Percentiles rank a stretch among this genome's conserved stretches.
phyloP scores from a whole-genome alignment of 1,139 yeast genomes.

The Zhuliangozyma blackwelliae region DNA sequence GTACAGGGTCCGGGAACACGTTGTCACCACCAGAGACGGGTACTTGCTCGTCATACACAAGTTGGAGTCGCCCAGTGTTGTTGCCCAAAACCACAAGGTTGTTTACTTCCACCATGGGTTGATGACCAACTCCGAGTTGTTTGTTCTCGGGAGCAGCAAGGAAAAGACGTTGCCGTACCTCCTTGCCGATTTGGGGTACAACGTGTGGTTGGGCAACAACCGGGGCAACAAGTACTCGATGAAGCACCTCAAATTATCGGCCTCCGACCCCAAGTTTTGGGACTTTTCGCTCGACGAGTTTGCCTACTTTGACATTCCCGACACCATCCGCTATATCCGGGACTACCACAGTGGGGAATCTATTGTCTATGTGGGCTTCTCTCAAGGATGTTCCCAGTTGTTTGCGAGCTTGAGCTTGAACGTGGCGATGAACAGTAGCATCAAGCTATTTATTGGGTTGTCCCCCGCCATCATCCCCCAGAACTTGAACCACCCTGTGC shows the following conservation, averaged over 20 bases:
- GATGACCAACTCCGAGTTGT: slow-evolving; percentile 43
- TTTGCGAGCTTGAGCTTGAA: slow-evolving; percentile 39
- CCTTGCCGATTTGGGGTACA: slow-evolving; percentile 29
- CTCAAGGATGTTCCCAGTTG: slow-evolving; percentile 46
- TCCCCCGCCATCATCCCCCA: slow-evolving; percentile 46
- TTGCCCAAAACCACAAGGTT: slow-evolving; percentile 10
- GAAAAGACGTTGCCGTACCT: slow-evolving; percentile 28
- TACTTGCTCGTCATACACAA: slow-evolving; percentile 41
- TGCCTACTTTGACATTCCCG: slow-evolving; percentile 80
- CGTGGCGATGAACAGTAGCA: slow-evolving; percentile 29
- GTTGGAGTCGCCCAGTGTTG: slow-evolving; percentile 13
- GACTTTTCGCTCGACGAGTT: slow-evolving; percentile 82
- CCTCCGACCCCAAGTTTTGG: slow-evolving; percentile 61
- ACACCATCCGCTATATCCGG: slow-evolving; percentile 58
- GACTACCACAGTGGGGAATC: slow-evolving; percentile 10
- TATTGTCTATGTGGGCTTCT: slow-evolving; percentile 39
- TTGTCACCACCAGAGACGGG: slow-evolving; percentile 49
- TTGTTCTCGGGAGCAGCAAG: slow-evolving; percentile 35
- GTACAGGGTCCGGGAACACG: slow-evolving; percentile 66
- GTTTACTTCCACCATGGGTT: slow-evolving; percentile 48
- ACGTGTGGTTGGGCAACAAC: slow-evolving; percentile 36
- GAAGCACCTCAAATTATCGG: slow-evolving; percentile 29
- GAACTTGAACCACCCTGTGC: slow-evolving; percentile 35
- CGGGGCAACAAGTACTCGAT: slow-evolving; percentile 39
- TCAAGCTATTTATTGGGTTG: slow-evolving; percentile 36